A percentile compares a stretch with the other conserved stretches of the same genome.
phyloP scores from a whole-genome alignment of 2,329 filamentous ascomycete species.

The Hypoxylon sp. region DNA sequence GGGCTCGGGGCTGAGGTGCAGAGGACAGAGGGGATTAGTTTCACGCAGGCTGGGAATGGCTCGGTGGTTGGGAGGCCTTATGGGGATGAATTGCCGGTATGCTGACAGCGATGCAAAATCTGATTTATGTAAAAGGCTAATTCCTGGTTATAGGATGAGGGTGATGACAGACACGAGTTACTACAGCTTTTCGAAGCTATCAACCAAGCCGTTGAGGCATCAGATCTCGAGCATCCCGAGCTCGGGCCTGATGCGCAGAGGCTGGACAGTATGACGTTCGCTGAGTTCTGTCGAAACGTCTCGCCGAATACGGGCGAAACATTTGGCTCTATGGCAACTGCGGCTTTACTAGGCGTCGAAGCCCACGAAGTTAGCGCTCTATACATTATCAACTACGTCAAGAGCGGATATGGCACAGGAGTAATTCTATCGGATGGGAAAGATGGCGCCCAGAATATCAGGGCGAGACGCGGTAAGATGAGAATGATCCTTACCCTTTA shows the following conservation, averaged over 20 bases:
- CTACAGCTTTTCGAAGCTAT: conserved; percentile 4
- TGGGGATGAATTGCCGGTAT: conserved; percentile 24
- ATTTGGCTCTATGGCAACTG: conserved; percentile 4
- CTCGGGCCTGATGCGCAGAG: background rate
- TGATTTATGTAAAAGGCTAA: background rate
- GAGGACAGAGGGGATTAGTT: conserved; percentile 54
- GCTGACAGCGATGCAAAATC: background rate
- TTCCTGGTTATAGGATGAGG: too few relatives aligned
- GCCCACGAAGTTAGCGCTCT: conserved; percentile 40
- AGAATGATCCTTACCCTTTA: too few relatives aligned
- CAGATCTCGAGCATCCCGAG: conserved; percentile 20
- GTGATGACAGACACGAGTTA: conserved; percentile 1
- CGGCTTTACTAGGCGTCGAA: conserved; percentile 18
- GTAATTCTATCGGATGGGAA: conserved; percentile 62
- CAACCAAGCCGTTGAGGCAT: conserved; percentile 5
- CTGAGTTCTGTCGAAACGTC: conserved; percentile 11
- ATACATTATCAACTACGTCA: conserved; percentile 65
- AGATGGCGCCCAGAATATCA: conserved; percentile 61
- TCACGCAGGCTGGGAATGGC: conserved; percentile 40
- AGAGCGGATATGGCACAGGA: conserved; percentile 59
- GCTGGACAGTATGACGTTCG: conserved; percentile 19
- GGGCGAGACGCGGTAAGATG: conserved; percentile 55
- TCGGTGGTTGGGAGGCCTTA: conserved; percentile 33
- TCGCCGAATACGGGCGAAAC: background rate
- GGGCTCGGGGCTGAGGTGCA: conserved; percentile 57